Conservation (phyloP, 345 rosid genomes). For the Cardamine chenopodiifolia region DNA sequence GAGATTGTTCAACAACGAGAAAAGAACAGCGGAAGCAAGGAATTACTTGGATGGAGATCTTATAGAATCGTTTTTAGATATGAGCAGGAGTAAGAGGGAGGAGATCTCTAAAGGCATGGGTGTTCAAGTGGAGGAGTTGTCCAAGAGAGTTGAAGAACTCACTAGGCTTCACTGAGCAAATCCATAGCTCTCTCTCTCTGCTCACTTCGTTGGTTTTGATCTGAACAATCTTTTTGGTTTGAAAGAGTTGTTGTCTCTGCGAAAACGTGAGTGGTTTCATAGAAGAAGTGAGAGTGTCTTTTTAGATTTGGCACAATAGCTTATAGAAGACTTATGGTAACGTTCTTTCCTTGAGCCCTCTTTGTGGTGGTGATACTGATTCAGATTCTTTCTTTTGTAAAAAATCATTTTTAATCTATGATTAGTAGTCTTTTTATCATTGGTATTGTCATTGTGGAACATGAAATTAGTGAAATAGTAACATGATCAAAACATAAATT, state of each 20-base stretch:
- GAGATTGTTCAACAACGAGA: slow-evolving; percentile 90
- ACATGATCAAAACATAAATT: not conserved
- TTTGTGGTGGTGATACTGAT: not conserved
- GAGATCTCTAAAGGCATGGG: slow-evolving; percentile 67
- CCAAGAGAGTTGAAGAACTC: slow-evolving; percentile 86
- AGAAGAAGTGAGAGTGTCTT: not conserved
- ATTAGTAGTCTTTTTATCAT: not conserved
- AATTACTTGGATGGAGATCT: slow-evolving; percentile 86
- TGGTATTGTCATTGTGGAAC: not conserved
- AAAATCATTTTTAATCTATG: not conserved
- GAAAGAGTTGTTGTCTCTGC: not conserved
- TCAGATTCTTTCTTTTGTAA: not conserved
- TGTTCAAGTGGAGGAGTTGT: slow-evolving; percentile 81
- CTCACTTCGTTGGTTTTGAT: not conserved
- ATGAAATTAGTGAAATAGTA: not conserved
- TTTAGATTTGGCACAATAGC: not conserved
- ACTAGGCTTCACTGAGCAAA: slow-evolving; percentile 75
- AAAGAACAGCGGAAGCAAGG: slow-evolving; percentile 76
- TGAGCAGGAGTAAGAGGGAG: slow-evolving; percentile 72
- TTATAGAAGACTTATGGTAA: not conserved
- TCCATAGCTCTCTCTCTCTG: not conserved
- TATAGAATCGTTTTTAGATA: slow-evolving; percentile 81
- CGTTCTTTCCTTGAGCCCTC: not conserved
- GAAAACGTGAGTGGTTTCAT: not conserved
- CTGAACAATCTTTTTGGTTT: slow-evolving; percentile 1